Percentiles rank a stretch among this genome's conserved stretches.
phyloP scores from a whole-genome alignment of 371 early-diverging fungal genomes.

The Aphelidium insulamus region DNA sequence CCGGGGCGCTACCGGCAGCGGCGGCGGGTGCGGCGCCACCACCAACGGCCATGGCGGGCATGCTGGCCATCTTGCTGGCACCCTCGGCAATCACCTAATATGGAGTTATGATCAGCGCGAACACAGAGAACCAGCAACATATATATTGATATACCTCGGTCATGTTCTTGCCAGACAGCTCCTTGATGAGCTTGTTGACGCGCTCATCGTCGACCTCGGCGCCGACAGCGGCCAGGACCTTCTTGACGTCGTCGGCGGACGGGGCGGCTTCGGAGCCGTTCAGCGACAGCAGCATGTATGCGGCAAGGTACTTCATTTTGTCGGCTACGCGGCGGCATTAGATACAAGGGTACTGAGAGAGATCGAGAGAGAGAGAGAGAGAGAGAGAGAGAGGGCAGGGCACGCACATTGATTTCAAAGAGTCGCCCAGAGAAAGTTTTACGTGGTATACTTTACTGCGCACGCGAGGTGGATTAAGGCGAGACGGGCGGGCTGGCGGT shows the following conservation, averaged over 20 bases:
- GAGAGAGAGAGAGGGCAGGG: too few species aligned
- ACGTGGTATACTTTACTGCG: too few species aligned
- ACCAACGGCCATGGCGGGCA: conserved; percentile 32
- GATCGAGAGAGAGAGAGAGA: background rate
- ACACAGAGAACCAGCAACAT: background rate
- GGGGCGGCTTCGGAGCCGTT: conserved; percentile 67
- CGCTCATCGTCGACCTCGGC: conserved; percentile 67
- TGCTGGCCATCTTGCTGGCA: conserved; percentile 69
- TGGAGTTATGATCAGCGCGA: background rate
- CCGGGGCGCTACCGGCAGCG: conserved; percentile 9
- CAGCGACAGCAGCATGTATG: conserved; percentile 82
- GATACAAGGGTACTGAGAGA: conserved; percentile 3
- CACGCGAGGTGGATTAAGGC: too few species aligned
- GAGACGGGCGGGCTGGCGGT: too few species aligned
- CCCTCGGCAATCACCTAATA: conserved; percentile 67
- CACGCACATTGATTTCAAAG: too few species aligned
- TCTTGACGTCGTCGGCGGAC: conserved; percentile 52
- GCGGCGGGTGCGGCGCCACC: conserved; percentile 56
- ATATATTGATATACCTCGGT: conserved; percentile 26
- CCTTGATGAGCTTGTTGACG: conserved; percentile 45
- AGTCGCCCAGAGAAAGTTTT: too few species aligned
- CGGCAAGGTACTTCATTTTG: conserved; percentile 96
- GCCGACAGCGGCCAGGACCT: conserved; percentile 76
- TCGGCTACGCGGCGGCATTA: too few species aligned
- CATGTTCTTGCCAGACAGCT: conserved; percentile 71